A percentile compares a stretch with the other conserved stretches of the same genome.
phyloP scores from a whole-genome alignment of 1,284 basidiomycete genomes.

The Pseudomicrostroma phylloplanum region DNA sequence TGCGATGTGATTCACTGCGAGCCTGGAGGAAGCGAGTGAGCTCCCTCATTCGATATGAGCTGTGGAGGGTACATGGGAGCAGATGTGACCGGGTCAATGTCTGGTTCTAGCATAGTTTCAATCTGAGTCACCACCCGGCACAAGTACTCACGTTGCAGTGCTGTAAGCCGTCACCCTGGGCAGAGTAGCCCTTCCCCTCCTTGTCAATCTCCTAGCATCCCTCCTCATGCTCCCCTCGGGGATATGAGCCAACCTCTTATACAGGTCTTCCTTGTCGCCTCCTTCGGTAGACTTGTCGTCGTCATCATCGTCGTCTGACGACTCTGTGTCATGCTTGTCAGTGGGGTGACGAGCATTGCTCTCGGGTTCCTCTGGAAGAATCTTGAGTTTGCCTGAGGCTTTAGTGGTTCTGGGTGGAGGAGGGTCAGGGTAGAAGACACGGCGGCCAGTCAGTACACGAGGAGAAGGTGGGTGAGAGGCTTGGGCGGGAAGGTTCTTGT shows the following conservation, averaged over 20 bases:
- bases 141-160: constrained; percentile 75
- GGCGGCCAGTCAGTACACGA: too few relatives aligned
- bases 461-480: too few relatives aligned
- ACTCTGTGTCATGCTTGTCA: neutral
- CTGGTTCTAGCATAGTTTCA: neutral
- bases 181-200: constrained; percentile 84
- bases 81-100: neutral
- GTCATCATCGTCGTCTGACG: constrained; percentile 6
- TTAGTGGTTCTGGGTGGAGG: constrained; percentile 1
- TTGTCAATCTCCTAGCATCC: constrained; percentile 81
- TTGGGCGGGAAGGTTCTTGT: too few relatives aligned
- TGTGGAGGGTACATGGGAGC: constrained; percentile 41
- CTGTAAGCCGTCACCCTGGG: constrained; percentile 94
- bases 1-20: constrained; percentile 70
- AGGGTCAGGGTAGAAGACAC: too few relatives aligned
- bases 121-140: too few relatives aligned
- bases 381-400: constrained; percentile 3
- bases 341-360: neutral
- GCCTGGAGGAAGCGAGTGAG: constrained; percentile 82
- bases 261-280: constrained; percentile 23
- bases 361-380: constrained; percentile 4
- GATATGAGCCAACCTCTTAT: constrained; percentile 56
- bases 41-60: constrained; percentile 79
- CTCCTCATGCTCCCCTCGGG: constrained; percentile 86
- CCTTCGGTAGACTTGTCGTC: neutral